phyloP scores from a whole-genome alignment of 2,329 filamentous ascomycete species.

The Colletotrichum limetticola region DNA sequence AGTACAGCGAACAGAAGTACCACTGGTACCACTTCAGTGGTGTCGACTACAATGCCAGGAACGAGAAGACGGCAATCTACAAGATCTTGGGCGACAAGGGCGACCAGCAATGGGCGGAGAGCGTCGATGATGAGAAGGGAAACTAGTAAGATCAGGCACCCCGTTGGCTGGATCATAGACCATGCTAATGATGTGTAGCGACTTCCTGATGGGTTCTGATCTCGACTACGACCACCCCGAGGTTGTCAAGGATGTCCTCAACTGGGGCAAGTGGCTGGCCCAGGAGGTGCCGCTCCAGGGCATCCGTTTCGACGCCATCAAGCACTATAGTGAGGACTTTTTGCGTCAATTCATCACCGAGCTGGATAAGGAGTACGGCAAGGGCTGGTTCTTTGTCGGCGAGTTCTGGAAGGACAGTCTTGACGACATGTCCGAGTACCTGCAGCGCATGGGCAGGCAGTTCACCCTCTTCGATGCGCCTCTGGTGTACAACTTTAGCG shows the following conservation, averaged over 20 bases:
- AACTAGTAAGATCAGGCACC: conserved; percentile 65
- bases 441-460: conserved; percentile 61
- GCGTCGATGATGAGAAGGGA: conserved; percentile 67
- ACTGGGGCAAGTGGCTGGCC: conserved; percentile 76
- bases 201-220: conserved; percentile 79
- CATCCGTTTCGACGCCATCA: conserved; percentile 77
- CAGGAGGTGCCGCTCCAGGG: conserved; percentile 70
- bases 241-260: conserved; percentile 71
- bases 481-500: conserved; percentile 74
- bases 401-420: conserved; percentile 53
- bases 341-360: conserved; percentile 71
- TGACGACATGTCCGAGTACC: conserved; percentile 45
- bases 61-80: conserved; percentile 73
- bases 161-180: conserved; percentile 64
- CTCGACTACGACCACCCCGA: conserved; percentile 73
- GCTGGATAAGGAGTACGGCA: conserved; percentile 58
- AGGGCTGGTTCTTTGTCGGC: conserved; percentile 50
- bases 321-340: conserved; percentile 78
- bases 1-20: conserved; percentile 73
- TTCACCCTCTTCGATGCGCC: conserved; percentile 75
- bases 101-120: conserved; percentile 72
- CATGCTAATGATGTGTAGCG: conserved; percentile 65
- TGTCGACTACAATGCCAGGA: conserved; percentile 72
- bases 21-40: conserved; percentile 78
- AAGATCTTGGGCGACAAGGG: conserved; percentile 68